These are phyloP conservation scores for Lanmaoa rubissima DNA, from an alignment of 768 basidiomycete species.

Conservation along the genomic window DNA sequence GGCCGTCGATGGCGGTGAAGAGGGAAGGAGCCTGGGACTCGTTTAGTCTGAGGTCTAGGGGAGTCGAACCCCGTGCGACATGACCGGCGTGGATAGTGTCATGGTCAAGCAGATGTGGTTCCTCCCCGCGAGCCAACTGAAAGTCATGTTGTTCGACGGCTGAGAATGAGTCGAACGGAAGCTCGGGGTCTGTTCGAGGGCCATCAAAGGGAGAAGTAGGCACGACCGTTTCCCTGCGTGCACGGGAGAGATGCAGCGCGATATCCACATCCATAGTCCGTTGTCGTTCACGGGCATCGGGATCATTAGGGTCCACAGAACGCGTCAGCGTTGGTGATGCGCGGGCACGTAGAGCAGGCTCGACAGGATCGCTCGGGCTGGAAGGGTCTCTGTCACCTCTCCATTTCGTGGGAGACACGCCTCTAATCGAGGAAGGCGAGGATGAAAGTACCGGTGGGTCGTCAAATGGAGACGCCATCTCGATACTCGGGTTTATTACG, in stretches of 20 bases:
- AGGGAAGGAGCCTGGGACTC: conserved; percentile 50
- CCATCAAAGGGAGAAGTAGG: conserved; percentile 35
- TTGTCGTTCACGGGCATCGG: conserved; percentile 81
- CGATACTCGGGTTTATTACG: background rate
- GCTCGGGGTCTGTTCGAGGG: conserved; percentile 32
- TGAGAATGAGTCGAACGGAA: conserved; percentile 43
- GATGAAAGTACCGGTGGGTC: conserved; percentile 34
- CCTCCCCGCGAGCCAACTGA: conserved; percentile 38
- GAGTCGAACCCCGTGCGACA: conserved; percentile 7
- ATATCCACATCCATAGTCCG: conserved; percentile 93
- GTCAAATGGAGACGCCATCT: conserved; percentile 40
- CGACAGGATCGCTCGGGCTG: conserved; percentile 42
- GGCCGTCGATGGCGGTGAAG: conserved; percentile 30
- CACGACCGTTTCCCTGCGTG: conserved; percentile 60
- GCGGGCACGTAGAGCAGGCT: conserved; percentile 42
- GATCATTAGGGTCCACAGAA: conserved; percentile 67
- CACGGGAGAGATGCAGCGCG: conserved; percentile 77
- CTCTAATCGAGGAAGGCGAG: conserved; percentile 44
- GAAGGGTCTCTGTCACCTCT: conserved; percentile 32
- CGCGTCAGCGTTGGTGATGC: conserved; percentile 63
- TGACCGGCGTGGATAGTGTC: conserved; percentile 7
- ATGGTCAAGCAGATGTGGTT: conserved; percentile 13
- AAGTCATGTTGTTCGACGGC: conserved; percentile 50
- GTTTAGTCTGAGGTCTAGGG: conserved; percentile 37
- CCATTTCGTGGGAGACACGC: conserved; percentile 40